These are phyloP conservation scores for Paratinospora sagittata DNA, from an alignment of 164 flowering plant species.

Conservation along the genomic window DNA sequence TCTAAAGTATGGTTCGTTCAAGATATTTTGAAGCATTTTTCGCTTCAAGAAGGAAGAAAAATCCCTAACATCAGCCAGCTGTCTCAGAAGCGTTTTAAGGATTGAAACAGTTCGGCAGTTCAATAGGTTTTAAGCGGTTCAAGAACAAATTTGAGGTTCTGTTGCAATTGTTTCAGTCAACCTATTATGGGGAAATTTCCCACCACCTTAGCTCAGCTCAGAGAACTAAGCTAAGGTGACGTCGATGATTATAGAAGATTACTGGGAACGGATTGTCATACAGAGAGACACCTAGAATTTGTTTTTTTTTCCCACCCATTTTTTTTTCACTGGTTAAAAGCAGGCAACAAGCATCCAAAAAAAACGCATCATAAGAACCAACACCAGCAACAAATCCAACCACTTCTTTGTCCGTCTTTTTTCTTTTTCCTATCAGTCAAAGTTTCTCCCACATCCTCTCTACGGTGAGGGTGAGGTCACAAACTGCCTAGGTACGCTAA, in stretches of 20 bases:
- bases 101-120: no score
- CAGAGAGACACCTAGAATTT: neutral
- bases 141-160: no score
- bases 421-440: conserved; percentile 10
- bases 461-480: conserved; percentile 63
- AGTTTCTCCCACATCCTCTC: conserved; percentile 14
- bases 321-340: conserved; percentile 2
- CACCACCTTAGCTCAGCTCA: no score
- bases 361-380: conserved; percentile 9
- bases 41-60: no score
- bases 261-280: neutral
- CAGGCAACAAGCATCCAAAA: neutral
- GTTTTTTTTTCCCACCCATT: neutral
- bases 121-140: no score
- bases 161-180: no score
- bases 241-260: neutral
- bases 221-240: no score
- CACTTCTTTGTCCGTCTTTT: conserved; percentile 8
- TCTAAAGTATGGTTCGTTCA: no score
- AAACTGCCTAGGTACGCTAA: conserved; percentile 60
- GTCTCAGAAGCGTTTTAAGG: no score
- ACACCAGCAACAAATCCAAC: conserved; percentile 17
- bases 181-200: no score
- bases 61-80: no score
- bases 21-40: no score